These are phyloP conservation scores for Cyathus striatus DNA, from an alignment of 768 basidiomycete genomes.

Conservation along the genomic window DNA sequence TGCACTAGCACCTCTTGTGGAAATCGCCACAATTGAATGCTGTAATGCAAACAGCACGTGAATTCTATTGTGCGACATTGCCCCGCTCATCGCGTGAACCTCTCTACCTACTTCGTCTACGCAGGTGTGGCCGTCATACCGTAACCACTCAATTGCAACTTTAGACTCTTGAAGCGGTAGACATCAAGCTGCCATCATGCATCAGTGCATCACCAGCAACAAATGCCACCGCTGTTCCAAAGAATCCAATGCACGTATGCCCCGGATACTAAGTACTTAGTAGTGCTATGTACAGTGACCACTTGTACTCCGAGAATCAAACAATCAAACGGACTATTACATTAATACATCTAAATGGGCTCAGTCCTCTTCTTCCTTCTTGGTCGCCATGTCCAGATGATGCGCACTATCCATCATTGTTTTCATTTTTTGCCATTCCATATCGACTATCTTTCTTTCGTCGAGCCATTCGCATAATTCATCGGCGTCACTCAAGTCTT, in stretches of 20 bases:
- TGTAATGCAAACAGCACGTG: not conserved
- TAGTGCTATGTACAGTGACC: no score
- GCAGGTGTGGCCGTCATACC: no score
- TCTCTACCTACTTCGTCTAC: conserved; percentile 25
- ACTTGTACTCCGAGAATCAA: no score
- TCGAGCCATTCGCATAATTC: conserved; percentile 82
- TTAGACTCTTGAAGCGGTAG: no score
- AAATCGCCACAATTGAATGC: conserved; percentile 19
- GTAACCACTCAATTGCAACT: no score
- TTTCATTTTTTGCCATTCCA: conserved; percentile 67
- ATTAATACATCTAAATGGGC: no score
- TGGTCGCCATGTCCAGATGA: conserved; percentile 48
- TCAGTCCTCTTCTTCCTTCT: conserved; percentile 41
- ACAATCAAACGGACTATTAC: not conserved
- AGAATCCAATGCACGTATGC: no score
- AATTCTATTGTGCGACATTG: not conserved
- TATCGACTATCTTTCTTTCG: conserved; percentile 56
- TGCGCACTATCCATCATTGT: conserved; percentile 72
- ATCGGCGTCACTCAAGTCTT: conserved; percentile 69
- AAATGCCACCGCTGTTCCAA: no score
- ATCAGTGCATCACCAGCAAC: no score
- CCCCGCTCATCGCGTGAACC: conserved; percentile 36
- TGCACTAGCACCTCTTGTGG: conserved; percentile 8
- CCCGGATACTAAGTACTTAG: no score
- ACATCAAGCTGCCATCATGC: no score